phyloP scores from a whole-genome alignment of 495 filamentous ascomycete species.

The Xylaria castorea region DNA sequence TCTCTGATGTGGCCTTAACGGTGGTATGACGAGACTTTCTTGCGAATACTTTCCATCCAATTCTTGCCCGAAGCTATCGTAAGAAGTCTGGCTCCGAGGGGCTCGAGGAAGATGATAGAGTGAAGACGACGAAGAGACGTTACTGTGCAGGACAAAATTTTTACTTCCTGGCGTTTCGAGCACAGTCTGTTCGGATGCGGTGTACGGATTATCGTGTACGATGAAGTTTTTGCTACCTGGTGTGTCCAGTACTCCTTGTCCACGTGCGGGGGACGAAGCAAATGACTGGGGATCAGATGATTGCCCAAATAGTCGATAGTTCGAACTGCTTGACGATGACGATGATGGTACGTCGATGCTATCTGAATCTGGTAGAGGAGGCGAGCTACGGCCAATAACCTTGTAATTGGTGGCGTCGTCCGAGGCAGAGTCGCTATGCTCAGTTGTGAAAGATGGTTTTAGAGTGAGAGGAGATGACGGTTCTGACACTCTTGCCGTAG shows the following conservation, averaged over 20 bases:
- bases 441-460: slow-evolving; percentile 57
- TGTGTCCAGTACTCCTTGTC: slow-evolving; percentile 18
- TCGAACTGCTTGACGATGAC: slow-evolving; percentile 47
- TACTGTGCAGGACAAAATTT: slow-evolving; percentile 35
- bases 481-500: slow-evolving; percentile 32
- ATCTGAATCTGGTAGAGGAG: slow-evolving; percentile 45
- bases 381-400: slow-evolving; percentile 53
- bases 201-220: slow-evolving; percentile 30
- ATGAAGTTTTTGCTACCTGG: slow-evolving; percentile 28
- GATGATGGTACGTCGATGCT: slow-evolving; percentile 45
- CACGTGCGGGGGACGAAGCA: slow-evolving; percentile 32
- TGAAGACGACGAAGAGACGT: slow-evolving; percentile 50
- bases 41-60: slow-evolving; percentile 57
- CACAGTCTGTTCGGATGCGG: slow-evolving; percentile 14
- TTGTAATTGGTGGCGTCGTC: slow-evolving; percentile 63
- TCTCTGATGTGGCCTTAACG: slow-evolving; percentile 51
- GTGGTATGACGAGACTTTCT: slow-evolving; percentile 60
- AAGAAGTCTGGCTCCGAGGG: slow-evolving; percentile 34
- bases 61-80: slow-evolving; percentile 39
- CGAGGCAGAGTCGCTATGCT: slow-evolving; percentile 49
- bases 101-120: slow-evolving; percentile 32
- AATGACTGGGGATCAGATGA: slow-evolving; percentile 46
- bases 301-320: slow-evolving; percentile 50
- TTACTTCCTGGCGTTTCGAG: slow-evolving; percentile 29
- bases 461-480: slow-evolving; percentile 42